Conservation (phyloP, 495 filamentous ascomycete species). For the Penicillium herquei region DNA sequence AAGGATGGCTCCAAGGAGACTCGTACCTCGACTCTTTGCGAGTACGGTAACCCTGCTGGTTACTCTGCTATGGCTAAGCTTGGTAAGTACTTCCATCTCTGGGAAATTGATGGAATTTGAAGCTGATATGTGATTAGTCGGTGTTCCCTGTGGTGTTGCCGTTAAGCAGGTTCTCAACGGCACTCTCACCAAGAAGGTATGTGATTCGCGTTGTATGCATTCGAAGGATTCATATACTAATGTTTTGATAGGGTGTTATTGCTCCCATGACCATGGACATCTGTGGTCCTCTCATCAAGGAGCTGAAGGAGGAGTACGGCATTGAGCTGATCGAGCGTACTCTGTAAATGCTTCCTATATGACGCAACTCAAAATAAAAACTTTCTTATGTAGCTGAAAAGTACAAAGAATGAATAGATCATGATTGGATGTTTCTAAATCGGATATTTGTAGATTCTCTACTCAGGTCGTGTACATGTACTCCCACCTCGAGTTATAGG, state of each 20-base stretch:
- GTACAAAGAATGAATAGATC: slow-evolving; percentile 17
- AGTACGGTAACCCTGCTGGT: slow-evolving; percentile 79
- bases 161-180: slow-evolving; percentile 83
- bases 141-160: slow-evolving; percentile 60
- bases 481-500: too few relatives aligned
- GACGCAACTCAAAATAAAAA: neutral
- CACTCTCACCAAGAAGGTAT: slow-evolving; percentile 64
- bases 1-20: slow-evolving; percentile 74
- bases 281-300: slow-evolving; percentile 62
- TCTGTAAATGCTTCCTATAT: slow-evolving; percentile 22
- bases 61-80: slow-evolving; percentile 91
- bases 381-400: slow-evolving; percentile 13
- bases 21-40: slow-evolving; percentile 75
- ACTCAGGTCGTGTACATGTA: too few relatives aligned
- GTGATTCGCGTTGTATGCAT: neutral
- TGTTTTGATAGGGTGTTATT: slow-evolving; percentile 55
- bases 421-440: slow-evolving; percentile 7
- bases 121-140: slow-evolving; percentile 41
- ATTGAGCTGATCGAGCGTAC: slow-evolving; percentile 40
- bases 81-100: neutral
- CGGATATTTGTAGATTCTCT: too few relatives aligned
- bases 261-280: slow-evolving; percentile 78
- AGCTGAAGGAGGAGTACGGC: slow-evolving; percentile 44
- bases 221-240: neutral
- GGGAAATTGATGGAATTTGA: neutral